Base-by-base conservation (phyloP, 352 stramenopile genomes). In the Elongisporangium prolatum region DNA sequence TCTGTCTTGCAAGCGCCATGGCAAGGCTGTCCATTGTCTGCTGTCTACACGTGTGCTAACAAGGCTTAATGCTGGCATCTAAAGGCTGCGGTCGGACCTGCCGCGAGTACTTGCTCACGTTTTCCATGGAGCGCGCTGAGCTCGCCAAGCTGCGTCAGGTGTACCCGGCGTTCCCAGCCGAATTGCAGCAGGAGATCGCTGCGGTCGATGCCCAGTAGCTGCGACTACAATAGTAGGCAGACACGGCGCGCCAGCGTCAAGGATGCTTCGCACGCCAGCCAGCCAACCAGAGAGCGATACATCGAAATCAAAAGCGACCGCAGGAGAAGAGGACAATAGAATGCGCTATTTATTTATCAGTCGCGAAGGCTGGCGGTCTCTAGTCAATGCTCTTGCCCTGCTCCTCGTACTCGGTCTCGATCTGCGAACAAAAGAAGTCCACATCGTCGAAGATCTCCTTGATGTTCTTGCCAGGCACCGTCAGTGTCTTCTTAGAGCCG, bases 311-410 rank as follows among this genome's bases (percentile, higher is more conserved):
- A 40, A 40, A 8, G 28, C 28, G 14, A 9, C 28, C 1, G 28
- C 9, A 6, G 2, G 8, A 8, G 28, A 40, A 40, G 28, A 40
- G 28, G 5, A 40, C 28, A 40, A 40, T 40, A 40, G 28, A 40
- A 8, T 40, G 28, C 28, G 28, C 28, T 40, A 40, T 40, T 40
- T 40, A 40, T 40, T 40, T 40, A 40, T 40, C 28, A 40, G 9
- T 44, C 21, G 38, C 3, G 18, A 17, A 7, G n/a, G 51, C 25
- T 50, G n/a, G 18, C 21, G 37, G 34, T 61, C 52, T 68, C 72
- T 91, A 92, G 59, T 94, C 85, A 63, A 94, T 93, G 63, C 55
- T 64, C 78, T 94, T 94, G 69, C 85, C 85, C 64, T 81, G 63
- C 58, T 76, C 68, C 70, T 94, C 85, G 65, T 93, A 91, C 68